Percentiles rank a stretch among this genome's conserved stretches.
Evolutionary conservation across 441 rosid genomes (phyloP).

Genomic region (Jatropha multifida): DNA sequence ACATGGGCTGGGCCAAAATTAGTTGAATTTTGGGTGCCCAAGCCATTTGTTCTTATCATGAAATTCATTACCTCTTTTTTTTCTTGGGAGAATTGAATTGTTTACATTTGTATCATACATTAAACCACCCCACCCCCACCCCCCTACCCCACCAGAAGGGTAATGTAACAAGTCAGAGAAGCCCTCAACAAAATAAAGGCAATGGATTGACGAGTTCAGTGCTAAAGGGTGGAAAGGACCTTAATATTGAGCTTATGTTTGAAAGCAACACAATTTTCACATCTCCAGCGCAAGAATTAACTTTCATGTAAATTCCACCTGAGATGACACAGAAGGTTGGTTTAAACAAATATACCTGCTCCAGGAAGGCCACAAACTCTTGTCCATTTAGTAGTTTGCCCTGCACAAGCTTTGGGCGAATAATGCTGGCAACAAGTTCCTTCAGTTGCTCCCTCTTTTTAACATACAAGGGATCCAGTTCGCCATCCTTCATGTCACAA

Average conservation of each 20-base stretch:
- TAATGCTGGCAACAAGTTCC: conserved; percentile 67
- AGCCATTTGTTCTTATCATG: background rate
- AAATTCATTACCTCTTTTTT: background rate
- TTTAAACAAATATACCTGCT: conserved; percentile 60
- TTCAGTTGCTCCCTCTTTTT: conserved; percentile 77
- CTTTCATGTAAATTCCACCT: background rate
- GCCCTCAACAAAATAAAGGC: conserved; percentile 4
- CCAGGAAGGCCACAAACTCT: conserved; percentile 88
- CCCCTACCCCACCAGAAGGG: too few relatives aligned
- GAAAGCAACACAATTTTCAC: conserved; percentile 4
- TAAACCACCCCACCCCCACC: too few relatives aligned
- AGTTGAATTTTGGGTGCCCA: conserved; percentile 4
- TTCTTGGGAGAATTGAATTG: background rate
- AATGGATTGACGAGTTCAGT: background rate
- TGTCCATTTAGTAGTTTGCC: conserved; percentile 81
- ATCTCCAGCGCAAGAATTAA: background rate
- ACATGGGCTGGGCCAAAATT: background rate
- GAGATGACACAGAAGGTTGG: conserved; percentile 9
- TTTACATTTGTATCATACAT: background rate
- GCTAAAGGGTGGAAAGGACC: background rate
- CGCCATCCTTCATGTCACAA: conserved; percentile 91
- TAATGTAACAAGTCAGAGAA: background rate
- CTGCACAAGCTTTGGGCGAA: conserved; percentile 93
- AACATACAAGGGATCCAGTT: conserved; percentile 80
- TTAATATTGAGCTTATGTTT: background rate